Evolutionary conservation across 2,329 filamentous ascomycete species (phyloP).

Genomic region (Thermothelomyces thermophilus): DNA sequence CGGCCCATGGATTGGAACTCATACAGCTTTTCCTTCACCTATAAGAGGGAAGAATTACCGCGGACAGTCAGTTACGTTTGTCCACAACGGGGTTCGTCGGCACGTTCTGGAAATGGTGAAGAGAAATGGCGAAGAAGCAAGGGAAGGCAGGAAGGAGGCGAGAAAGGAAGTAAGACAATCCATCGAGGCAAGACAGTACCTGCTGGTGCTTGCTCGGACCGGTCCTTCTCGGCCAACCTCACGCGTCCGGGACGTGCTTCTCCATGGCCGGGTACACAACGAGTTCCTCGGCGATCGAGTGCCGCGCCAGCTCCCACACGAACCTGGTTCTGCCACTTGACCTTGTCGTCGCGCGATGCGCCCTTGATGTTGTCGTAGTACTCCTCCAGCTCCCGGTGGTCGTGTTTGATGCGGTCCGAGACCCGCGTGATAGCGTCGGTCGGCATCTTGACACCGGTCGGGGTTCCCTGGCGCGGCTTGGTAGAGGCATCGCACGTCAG

Average conservation of each 20-base stretch:
- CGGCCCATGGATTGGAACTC: constrained; percentile 41
- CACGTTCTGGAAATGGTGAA: too few relatives aligned
- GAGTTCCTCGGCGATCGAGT: constrained; percentile 43
- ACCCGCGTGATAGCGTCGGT: constrained; percentile 15
- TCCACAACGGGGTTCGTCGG: too few relatives aligned
- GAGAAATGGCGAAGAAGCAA: too few relatives aligned
- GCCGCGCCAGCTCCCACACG: constrained; percentile 42
- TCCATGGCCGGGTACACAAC: constrained; percentile 50
- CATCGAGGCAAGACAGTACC: too few relatives aligned
- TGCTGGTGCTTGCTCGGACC: constrained; percentile 43
- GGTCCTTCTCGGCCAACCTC: constrained; percentile 40
- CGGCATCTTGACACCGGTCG: neutral
- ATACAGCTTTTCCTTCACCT: constrained; percentile 48
- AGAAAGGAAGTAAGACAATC: too few relatives aligned
- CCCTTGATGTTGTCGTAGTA: constrained; percentile 38
- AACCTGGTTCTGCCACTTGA: constrained; percentile 42
- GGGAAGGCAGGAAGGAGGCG: too few relatives aligned
- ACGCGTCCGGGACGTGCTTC: constrained; percentile 38
- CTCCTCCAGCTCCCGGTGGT: constrained; percentile 29
- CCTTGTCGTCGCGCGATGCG: constrained; percentile 30
- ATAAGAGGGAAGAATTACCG: neutral
- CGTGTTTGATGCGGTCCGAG: constrained; percentile 32
- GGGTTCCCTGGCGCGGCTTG: neutral
- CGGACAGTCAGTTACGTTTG: neutral
- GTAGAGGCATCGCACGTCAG: too few relatives aligned